Conservation (phyloP, 2,329 filamentous ascomycete genomes). For the Calonectria hawksworthii region DNA sequence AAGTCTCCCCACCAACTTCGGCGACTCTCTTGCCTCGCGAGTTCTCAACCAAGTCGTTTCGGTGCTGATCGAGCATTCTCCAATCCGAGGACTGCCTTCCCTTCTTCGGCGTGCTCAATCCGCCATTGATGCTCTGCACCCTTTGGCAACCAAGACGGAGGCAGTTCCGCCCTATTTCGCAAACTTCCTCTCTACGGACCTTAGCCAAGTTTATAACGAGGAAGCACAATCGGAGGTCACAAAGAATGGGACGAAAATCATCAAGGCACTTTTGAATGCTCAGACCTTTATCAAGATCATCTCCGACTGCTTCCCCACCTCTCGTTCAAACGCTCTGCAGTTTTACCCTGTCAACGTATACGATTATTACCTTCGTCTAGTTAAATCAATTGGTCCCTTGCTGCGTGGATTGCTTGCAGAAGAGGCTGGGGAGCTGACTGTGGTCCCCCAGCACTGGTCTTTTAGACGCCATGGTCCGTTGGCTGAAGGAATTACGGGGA, state of each 20-base stretch:
- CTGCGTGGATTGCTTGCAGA: constrained; percentile 88
- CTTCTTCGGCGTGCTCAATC: constrained; percentile 81
- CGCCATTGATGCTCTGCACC: constrained; percentile 76
- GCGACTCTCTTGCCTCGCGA: constrained; percentile 75
- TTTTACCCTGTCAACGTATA: constrained; percentile 86
- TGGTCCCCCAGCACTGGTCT: constrained; percentile 79
- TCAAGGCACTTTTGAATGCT: constrained; percentile 83
- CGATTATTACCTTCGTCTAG: constrained; percentile 83
- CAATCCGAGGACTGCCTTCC: constrained; percentile 85
- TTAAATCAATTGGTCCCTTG: constrained; percentile 82
- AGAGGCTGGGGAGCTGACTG: constrained; percentile 80
- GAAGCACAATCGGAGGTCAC: constrained; percentile 56
- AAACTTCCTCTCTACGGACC: constrained; percentile 69
- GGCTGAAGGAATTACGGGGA: constrained; percentile 36
- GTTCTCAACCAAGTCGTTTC: constrained; percentile 82
- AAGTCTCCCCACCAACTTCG: constrained; percentile 75
- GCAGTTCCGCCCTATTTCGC: constrained; percentile 78
- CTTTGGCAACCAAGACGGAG: constrained; percentile 68
- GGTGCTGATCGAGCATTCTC: constrained; percentile 83
- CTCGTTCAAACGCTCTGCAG: constrained; percentile 73
- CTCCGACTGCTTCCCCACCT: constrained; percentile 79
- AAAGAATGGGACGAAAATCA: constrained; percentile 78
- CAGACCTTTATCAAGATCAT: constrained; percentile 84
- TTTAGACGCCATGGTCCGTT: constrained; percentile 49
- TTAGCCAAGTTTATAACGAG: constrained; percentile 51